Conservation (phyloP, 352 stramenopile species). For the Plasmopara viticola region DNA sequence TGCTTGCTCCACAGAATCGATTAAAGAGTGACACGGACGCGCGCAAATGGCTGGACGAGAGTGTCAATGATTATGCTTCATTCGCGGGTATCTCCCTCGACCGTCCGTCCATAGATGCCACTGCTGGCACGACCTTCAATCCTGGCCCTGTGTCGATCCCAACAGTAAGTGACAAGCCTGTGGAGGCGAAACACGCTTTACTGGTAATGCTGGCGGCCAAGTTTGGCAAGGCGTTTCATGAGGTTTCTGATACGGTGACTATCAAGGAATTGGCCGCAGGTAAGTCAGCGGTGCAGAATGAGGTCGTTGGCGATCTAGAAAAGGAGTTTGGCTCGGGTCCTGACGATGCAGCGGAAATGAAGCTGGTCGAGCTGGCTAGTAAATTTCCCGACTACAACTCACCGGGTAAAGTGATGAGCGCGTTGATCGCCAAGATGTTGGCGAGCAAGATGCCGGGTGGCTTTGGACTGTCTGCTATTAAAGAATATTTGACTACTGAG, state of each 20-base stretch:
- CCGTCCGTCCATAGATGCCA: constrained; percentile 14
- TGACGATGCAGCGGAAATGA: constrained; percentile 74
- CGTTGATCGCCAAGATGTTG: constrained; percentile 73
- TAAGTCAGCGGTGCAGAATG: constrained; percentile 86
- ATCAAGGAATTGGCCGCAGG: constrained; percentile 78
- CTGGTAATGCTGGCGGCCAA: constrained; percentile 72
- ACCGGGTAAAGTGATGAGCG: constrained; percentile 66
- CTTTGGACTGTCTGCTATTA: constrained; percentile 70
- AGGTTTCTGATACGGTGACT: constrained; percentile 53
- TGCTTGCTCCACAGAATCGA: constrained; percentile 48
- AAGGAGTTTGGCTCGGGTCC: constrained; percentile 77
- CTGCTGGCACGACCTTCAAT: constrained; percentile 31
- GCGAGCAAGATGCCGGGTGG: constrained; percentile 77
- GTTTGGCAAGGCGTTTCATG: constrained; percentile 60
- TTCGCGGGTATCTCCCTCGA: constrained; percentile 68
- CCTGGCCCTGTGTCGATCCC: constrained; percentile 38
- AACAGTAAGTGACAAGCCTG: constrained; percentile 52
- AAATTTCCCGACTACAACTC: constrained; percentile 67
- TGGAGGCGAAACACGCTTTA: constrained; percentile 72
- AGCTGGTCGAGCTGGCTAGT: constrained; percentile 57
- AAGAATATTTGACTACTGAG: constrained; percentile 63
- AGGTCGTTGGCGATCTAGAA: constrained; percentile 81
- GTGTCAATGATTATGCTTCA: constrained; percentile 57
- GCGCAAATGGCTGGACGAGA: constrained; percentile 75
- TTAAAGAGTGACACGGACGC: constrained; percentile 71